Evolutionary conservation across 345 rosid genomes (phyloP), one percentile per base, ranked within the genome.

Genomic region (Brassica juncea): DNA sequence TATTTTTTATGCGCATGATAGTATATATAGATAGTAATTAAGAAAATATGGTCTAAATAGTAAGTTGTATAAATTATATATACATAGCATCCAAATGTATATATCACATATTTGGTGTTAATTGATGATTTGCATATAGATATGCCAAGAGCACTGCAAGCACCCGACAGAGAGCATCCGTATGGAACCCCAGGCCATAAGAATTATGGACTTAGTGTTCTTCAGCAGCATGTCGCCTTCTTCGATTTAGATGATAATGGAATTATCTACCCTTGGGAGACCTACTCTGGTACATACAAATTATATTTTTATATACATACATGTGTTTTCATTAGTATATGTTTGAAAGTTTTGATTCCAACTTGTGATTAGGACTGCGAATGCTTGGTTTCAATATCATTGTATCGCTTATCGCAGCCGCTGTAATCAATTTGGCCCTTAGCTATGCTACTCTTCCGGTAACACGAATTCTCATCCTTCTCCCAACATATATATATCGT

Each of bases 251-350:
- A 93, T 28, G 85, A 81, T 54, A 85, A 95, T 75, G 99, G 98
- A 44, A 93, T 95, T 71, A 66, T 95, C 68, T 95, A 95, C 55
- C 98, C 99, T n/a, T 91, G 96, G 99, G 99, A 93, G 82, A 95
- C 98, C 70, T 95, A 87, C 72, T 32, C 84, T 55, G 94, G 99
- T 91, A 58, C 8, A 49, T 19, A 39, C 37, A 35, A 27, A 27
- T 27, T 27, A 27, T 27, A 27, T 27, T 65, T 14, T 14, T 14
- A 1, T 32, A 32, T 4, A 15, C 27, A 34, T 21, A 64, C 3
- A 67, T 44, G 8, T 14, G 12, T 3, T 39, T 9, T 77, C 28
- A 25, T 10, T 62, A 31, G 57, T 30, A 5, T 19, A 15, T 35
- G 9, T 59, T 12, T 55, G 34, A 37, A 9, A 8, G 12, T 4